Evolutionary conservation across 129 eudicot genomes (phyloP).

Genomic region (Artemisia tridentata): DNA sequence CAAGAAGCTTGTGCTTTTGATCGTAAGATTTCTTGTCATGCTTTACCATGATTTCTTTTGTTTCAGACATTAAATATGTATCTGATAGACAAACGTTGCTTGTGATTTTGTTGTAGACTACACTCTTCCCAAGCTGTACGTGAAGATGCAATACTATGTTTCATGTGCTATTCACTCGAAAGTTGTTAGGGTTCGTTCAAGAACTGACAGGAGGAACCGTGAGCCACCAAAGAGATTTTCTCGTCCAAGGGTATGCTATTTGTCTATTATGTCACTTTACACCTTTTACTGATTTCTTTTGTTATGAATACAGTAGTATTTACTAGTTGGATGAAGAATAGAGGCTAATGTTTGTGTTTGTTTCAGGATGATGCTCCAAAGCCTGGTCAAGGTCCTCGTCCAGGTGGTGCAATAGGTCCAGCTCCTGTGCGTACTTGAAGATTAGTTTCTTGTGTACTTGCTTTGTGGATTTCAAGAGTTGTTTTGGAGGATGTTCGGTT

Average conservation of each 20-base stretch:
- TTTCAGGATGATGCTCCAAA: slow-evolving; percentile 66
- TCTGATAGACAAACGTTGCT: too few relatives aligned
- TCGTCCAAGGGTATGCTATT: slow-evolving; percentile 59
- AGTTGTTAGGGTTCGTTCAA: slow-evolving; percentile 62
- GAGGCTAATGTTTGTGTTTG: not conserved
- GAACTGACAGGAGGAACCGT: slow-evolving; percentile 65
- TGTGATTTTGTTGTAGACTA: slow-evolving; percentile 31
- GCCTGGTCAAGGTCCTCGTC: slow-evolving; percentile 64
- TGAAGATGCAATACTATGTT: slow-evolving; percentile 72
- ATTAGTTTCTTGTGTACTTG: not conserved
- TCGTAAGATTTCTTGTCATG: slow-evolving; percentile 30
- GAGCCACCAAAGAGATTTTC: slow-evolving; percentile 77
- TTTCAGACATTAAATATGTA: too few relatives aligned
- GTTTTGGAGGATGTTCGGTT: slow-evolving; percentile 15
- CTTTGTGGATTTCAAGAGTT: slow-evolving; percentile 10
- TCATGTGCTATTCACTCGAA: slow-evolving; percentile 88
- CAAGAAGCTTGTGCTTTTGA: slow-evolving; percentile 85
- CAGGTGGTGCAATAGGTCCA: slow-evolving; percentile 59
- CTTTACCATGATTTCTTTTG: not conserved
- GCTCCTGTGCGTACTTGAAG: slow-evolving; percentile 44
- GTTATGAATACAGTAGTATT: not conserved
- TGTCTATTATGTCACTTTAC: not conserved
- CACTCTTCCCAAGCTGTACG: slow-evolving; percentile 70
- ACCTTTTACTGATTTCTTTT: not conserved
- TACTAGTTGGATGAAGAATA: not conserved